A percentile compares a stretch with the other conserved stretches of the same genome.
These are phyloP conservation scores for Sporothrix schenckii DNA, from an alignment of 2,329 filamentous ascomycete species.

Conservation along the genomic window DNA sequence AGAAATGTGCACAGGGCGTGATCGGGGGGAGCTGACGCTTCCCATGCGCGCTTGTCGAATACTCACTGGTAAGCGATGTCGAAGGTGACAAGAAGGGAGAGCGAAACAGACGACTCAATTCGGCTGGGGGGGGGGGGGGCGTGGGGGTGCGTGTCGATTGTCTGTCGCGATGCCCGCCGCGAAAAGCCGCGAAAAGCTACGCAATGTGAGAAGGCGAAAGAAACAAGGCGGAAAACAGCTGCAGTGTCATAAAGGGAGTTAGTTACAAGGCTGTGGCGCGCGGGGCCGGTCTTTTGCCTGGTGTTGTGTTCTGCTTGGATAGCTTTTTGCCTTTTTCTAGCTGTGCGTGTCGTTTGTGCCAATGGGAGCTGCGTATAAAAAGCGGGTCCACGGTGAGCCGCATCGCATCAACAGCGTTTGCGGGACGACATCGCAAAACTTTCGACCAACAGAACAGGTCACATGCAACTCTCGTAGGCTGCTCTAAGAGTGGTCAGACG, in stretches of 20 bases:
- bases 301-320: constrained; percentile 17
- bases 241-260: background rate
- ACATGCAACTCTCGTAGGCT: too few species aligned
- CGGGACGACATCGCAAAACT: too few species aligned
- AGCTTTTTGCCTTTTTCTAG: constrained; percentile 17
- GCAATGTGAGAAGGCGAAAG: background rate
- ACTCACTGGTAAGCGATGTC: constrained; percentile 9
- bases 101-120: background rate
- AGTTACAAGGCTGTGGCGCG: constrained; percentile 15
- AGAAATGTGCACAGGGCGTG: background rate
- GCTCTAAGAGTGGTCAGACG: too few species aligned
- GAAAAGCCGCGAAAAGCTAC: background rate
- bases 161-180: background rate
- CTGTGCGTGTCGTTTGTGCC: background rate
- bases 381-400: background rate
- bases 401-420: background rate
- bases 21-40: background rate
- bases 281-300: background rate
- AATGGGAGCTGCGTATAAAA: background rate
- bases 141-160: background rate
- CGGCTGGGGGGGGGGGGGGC: too few species aligned
- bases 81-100: background rate
- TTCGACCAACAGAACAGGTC: too few species aligned
- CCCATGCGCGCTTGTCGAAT: background rate
- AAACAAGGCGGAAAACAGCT: background rate